Percentiles rank a stretch among this genome's conserved stretches.
Conservation (phyloP, 2,329 filamentous ascomycete species). For the Xylaria sp. region DNA sequence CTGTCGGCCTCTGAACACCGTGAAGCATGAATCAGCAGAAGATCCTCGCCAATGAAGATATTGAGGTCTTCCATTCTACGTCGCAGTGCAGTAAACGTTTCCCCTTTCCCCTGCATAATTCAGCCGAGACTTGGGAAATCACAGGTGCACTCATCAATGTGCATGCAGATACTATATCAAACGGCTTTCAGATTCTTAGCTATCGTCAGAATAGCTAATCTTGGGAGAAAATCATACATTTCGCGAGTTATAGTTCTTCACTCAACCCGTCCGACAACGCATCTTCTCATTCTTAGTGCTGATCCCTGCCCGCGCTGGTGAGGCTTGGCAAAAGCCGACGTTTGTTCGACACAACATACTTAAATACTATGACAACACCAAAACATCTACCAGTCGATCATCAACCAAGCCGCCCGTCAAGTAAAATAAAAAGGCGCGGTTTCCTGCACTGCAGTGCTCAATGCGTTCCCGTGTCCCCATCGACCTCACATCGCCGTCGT, state of each 20-base stretch:
- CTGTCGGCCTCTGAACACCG: background rate
- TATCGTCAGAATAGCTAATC: background rate
- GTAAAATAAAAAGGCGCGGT: conserved; percentile 7
- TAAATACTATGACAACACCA: conserved; percentile 7
- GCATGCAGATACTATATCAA: background rate
- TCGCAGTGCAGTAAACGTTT: background rate
- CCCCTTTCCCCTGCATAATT: background rate
- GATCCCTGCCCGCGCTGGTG: background rate
- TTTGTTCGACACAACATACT: background rate
- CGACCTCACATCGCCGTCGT: background rate
- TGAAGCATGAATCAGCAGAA: background rate
- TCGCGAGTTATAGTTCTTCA: background rate
- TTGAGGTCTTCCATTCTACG: background rate
- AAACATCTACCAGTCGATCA: conserved; percentile 20
- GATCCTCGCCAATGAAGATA: background rate
- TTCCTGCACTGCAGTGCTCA: background rate
- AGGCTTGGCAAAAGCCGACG: conserved; percentile 2
- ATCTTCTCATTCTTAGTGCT: background rate
- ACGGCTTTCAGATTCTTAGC: background rate
- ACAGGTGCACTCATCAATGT: background rate
- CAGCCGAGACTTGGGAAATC: background rate
- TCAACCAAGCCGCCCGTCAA: conserved; percentile 17
- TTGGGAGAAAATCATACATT: background rate
- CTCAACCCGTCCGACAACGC: background rate
- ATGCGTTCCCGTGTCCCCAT: background rate